phyloP scores from a whole-genome alignment of 1,284 basidiomycete species.

The Cryptococcus sp. region DNA sequence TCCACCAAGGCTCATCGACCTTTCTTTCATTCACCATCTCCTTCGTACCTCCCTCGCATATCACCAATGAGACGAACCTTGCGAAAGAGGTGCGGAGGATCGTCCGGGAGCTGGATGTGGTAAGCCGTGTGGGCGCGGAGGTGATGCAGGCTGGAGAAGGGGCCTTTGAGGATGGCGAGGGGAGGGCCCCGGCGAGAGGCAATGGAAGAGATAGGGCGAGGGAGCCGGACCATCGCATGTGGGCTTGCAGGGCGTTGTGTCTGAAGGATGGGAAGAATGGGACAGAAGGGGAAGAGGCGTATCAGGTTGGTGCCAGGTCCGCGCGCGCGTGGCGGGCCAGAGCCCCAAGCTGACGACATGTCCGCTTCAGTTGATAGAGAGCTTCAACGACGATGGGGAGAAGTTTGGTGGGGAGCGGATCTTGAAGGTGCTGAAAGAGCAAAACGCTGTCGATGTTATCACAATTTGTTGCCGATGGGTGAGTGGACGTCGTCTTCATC shows the following conservation, averaged over 20 bases:
- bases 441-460: conserved; percentile 40
- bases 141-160: conserved; percentile 30
- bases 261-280: conserved; percentile 42
- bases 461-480: conserved; percentile 45
- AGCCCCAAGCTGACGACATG: neutral
- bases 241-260: conserved; percentile 38
- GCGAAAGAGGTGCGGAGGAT: conserved; percentile 35
- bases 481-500: conserved; percentile 6
- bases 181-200: conserved; percentile 14
- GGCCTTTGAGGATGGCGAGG: conserved; percentile 36
- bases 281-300: conserved; percentile 44
- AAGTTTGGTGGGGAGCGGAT: conserved; percentile 46
- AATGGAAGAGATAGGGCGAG: conserved; percentile 33
- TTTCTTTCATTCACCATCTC: conserved; percentile 37
- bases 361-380: conserved; percentile 33
- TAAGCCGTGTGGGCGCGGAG: conserved; percentile 26
- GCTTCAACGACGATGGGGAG: conserved; percentile 45
- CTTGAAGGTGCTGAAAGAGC: conserved; percentile 32
- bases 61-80: conserved; percentile 21
- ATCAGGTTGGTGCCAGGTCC: conserved; percentile 30
- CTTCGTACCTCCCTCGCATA: conserved; percentile 27
- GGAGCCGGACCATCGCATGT: conserved; percentile 49
- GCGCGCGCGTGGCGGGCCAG: neutral
- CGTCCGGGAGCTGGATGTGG: conserved; percentile 39
- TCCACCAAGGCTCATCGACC: conserved; percentile 37